Evolutionary conservation across 1,284 basidiomycete species (phyloP).

Genomic region (Cutaneotrichosporon curvatum): DNA sequence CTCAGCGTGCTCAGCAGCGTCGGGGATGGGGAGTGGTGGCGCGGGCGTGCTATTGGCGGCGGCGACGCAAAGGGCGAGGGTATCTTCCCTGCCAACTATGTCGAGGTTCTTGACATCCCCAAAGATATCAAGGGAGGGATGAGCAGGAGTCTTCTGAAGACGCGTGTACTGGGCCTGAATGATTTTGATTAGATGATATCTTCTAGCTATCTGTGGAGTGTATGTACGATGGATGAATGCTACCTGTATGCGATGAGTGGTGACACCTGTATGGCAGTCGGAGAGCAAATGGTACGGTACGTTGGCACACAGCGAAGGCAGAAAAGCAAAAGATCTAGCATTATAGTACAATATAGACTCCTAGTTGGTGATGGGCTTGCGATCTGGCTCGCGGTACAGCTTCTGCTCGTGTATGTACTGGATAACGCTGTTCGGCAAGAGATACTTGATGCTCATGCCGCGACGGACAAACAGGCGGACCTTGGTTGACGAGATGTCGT

Average conservation of each 20-base stretch:
- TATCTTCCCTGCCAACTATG: slow-evolving; percentile 55
- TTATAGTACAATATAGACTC: not conserved
- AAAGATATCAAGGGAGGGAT: slow-evolving; percentile 28
- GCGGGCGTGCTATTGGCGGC: slow-evolving; percentile 57
- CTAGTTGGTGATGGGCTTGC: slow-evolving; percentile 7
- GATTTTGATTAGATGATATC: slow-evolving; percentile 10
- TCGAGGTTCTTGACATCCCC: slow-evolving; percentile 49
- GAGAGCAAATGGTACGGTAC: too few relatives aligned
- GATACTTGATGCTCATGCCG: slow-evolving; percentile 87
- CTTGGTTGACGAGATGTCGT: slow-evolving; percentile 96
- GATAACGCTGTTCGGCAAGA: slow-evolving; percentile 84
- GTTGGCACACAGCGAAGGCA: too few relatives aligned
- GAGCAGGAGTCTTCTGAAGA: slow-evolving; percentile 25
- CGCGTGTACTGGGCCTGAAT: slow-evolving; percentile 15
- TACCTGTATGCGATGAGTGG: too few relatives aligned
- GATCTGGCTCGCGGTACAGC: slow-evolving; percentile 34
- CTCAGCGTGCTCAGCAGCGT: slow-evolving; percentile 68
- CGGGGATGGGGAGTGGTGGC: slow-evolving; percentile 68
- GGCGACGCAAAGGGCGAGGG: slow-evolving; percentile 45
- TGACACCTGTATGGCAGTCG: too few relatives aligned
- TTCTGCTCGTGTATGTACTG: slow-evolving; percentile 74
- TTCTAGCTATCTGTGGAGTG: too few relatives aligned
- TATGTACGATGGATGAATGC: too few relatives aligned
- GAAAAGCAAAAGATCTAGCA: too few relatives aligned
- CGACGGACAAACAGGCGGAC: slow-evolving; percentile 80